These are phyloP conservation scores for Coniella vitis DNA, from an alignment of 2,329 filamentous ascomycete genomes.

Conservation along the genomic window DNA sequence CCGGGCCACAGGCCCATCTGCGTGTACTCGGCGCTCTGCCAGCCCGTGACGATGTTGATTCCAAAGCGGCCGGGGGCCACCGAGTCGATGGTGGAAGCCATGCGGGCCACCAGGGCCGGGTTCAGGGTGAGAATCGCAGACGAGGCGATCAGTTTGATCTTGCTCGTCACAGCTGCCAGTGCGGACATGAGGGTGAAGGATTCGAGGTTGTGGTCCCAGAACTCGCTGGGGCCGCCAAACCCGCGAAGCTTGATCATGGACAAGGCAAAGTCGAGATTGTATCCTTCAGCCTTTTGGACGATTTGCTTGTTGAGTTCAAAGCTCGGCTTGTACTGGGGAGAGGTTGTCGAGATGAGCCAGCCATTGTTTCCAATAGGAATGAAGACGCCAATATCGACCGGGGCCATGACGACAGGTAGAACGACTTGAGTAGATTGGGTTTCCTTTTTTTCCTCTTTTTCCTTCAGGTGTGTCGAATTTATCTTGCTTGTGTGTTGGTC, in stretches of 20 bases:
- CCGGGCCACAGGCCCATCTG: background rate
- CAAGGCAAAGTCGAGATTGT: constrained; percentile 4
- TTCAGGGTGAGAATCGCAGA: background rate
- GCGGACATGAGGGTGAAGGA: background rate
- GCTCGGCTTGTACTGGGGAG: constrained; percentile 1
- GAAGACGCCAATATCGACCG: background rate
- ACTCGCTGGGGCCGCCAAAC: background rate
- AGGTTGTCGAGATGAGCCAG: background rate
- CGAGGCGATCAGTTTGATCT: constrained; percentile 1
- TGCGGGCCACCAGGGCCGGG: background rate
- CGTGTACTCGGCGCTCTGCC: constrained; percentile 1
- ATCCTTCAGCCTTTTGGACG: background rate
- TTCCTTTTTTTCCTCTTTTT: too few relatives aligned
- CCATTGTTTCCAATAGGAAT: constrained; percentile 3
- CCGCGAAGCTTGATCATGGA: constrained; percentile 1
- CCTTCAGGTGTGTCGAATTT: too few relatives aligned
- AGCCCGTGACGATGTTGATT: background rate
- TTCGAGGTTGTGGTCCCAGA: constrained; percentile 1
- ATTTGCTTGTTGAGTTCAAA: constrained; percentile 4
- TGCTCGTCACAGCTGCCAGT: background rate
- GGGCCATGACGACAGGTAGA: background rate
- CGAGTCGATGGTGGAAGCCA: background rate
- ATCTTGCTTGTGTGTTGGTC: too few relatives aligned
- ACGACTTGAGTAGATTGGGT: too few relatives aligned
- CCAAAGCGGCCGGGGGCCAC: background rate